Evolutionary conservation across 495 filamentous ascomycete genomes (phyloP).

Genomic region (Thermochaetoides thermophila): DNA sequence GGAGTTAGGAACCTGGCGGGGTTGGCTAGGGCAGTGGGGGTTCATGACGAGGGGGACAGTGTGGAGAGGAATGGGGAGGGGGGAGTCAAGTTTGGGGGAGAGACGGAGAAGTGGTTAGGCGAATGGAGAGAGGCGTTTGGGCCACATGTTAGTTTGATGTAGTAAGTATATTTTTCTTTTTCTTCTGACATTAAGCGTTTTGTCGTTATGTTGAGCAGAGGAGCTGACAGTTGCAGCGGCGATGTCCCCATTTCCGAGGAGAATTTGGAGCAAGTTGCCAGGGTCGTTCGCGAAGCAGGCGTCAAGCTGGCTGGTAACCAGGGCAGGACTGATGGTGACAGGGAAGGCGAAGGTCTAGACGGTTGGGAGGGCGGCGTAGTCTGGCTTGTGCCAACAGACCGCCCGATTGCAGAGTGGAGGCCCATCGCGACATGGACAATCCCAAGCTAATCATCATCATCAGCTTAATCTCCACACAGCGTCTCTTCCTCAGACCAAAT

Average conservation of each 20-base stretch:
- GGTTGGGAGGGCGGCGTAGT: slow-evolving; percentile 20
- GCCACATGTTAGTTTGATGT: slow-evolving; percentile 20
- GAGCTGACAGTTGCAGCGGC: slow-evolving; percentile 9
- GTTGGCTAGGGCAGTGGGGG: slow-evolving; percentile 13
- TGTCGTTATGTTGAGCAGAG: neutral
- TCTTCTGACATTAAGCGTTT: neutral
- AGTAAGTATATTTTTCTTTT: slow-evolving; percentile 11
- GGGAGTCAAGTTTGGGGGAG: slow-evolving; percentile 4
- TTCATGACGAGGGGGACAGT: slow-evolving; percentile 6
- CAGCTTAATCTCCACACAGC: no score
- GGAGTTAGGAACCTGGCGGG: slow-evolving; percentile 10
- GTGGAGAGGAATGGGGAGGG: slow-evolving; percentile 5
- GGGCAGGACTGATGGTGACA: neutral
- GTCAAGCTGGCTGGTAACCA: slow-evolving; percentile 5
- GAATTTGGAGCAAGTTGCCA: slow-evolving; percentile 7
- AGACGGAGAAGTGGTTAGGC: slow-evolving; percentile 14
- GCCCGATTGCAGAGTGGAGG: slow-evolving; percentile 16
- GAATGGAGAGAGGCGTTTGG: slow-evolving; percentile 13
- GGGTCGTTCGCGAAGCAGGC: slow-evolving; percentile 12
- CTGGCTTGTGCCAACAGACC: slow-evolving; percentile 19
- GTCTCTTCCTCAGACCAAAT: no score
- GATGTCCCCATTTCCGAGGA: slow-evolving; percentile 9
- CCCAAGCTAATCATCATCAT: no score
- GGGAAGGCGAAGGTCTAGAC: neutral
- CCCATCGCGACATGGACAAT: slow-evolving; percentile 17